Base-by-base conservation (phyloP, 208 protist genomes). In the Trypanosoma grayi region DNA sequence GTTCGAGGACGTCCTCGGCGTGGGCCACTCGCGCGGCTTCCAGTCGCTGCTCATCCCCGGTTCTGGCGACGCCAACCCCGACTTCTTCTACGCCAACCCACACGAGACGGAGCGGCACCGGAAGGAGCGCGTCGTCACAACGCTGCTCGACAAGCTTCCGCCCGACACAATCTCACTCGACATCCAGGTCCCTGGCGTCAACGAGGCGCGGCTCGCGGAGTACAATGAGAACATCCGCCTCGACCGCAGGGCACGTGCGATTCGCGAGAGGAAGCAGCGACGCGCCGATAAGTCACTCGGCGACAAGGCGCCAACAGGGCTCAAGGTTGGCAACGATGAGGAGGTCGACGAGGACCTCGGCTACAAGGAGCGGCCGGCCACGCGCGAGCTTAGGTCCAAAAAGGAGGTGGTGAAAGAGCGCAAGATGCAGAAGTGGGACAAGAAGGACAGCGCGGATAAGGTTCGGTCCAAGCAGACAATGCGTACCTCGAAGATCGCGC, bases 81-180 rank as follows among this genome's bases (percentile, higher is more conserved):
- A 97, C 79, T 95, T 92, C 60, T 96, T 89, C 79, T 86, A 84
- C 44, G 91, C 91, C n/a, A 96, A 97, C 75, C 93, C 93, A 41
- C 91, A 94, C 72, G 93, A 97, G 55, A 97, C 93, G 55, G 84
- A 92, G 73, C 78, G 85, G 11, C 90, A 96, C 60, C 69, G 86
- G 31, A 93, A 90, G 76, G 88, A 96, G 53, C 79, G 89, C 14
- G 87, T 93, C 2, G 88, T 97, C 18, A 56, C 70, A 9, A 83
- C 75, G 27, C 71, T 97, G 69, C 66, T 97, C 7, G 93, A 97
- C 65, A 97, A 97, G 78, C 76, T 97, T n/a, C 85, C 87, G 9
- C 88, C 92, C 13, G 92, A 97, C 60, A 95, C 85, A 22, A 95
- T 97, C 48, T 95, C 89, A 7, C 85, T 95, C 73, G 89, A 95